These are phyloP conservation scores for Cardamine chenopodiifolia DNA, from an alignment of 345 rosid genomes.

Conservation along the genomic window DNA sequence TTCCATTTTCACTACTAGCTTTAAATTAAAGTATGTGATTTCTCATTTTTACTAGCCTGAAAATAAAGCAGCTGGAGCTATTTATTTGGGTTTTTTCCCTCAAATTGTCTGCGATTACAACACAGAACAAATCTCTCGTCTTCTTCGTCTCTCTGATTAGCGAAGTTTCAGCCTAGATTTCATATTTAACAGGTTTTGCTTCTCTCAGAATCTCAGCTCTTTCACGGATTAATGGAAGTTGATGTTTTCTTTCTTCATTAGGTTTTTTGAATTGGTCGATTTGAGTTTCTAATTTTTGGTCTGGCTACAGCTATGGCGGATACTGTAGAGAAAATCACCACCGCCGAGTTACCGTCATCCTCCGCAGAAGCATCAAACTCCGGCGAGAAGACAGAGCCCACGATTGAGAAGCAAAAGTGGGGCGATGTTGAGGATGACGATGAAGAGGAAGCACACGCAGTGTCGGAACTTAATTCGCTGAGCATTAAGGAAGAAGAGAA, in stretches of 20 bases:
- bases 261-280: not conserved
- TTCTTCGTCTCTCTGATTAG: not conserved
- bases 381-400: slow-evolving; percentile 21
- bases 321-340: slow-evolving; percentile 33
- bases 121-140: slow-evolving; percentile 17
- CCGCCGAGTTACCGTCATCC: slow-evolving; percentile 34
- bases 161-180: slow-evolving; percentile 6
- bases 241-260: not conserved
- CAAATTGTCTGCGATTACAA: not conserved
- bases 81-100: not conserved
- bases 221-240: not conserved
- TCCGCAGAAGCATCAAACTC: slow-evolving; percentile 1
- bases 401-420: slow-evolving; percentile 52
- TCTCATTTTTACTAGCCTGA: not conserved
- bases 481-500: slow-evolving; percentile 58
- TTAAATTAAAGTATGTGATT: not conserved
- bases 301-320: slow-evolving; percentile 36
- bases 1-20: slow-evolving; percentile 13
- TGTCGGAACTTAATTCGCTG: slow-evolving; percentile 51
- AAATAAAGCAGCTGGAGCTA: slow-evolving; percentile 15
- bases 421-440: slow-evolving; percentile 65
- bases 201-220: slow-evolving; percentile 2
- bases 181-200: not conserved
- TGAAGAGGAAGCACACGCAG: slow-evolving; percentile 46
- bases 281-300: slow-evolving; percentile 9